phyloP scores from a whole-genome alignment of 2,329 filamentous ascomycete genomes.

The Ceratocystis cubensis region DNA sequence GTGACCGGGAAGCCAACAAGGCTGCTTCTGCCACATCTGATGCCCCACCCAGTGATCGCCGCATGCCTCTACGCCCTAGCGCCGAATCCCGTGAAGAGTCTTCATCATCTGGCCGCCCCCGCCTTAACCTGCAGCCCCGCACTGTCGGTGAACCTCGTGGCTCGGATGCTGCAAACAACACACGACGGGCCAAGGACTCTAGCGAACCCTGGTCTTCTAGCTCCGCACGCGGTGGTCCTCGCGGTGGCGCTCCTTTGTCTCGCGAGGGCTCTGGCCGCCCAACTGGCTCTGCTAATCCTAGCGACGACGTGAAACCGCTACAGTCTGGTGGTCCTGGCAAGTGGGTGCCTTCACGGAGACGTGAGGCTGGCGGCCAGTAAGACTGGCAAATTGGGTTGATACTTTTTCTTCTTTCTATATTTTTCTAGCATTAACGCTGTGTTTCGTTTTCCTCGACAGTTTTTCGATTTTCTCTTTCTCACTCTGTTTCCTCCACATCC shows the following conservation, averaged over 20 bases:
- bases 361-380: background rate
- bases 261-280: conserved; percentile 41
- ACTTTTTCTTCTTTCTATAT: conserved; percentile 23
- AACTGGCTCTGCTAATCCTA: conserved; percentile 21
- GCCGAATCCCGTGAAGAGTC: background rate
- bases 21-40: conserved; percentile 26
- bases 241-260: conserved; percentile 82
- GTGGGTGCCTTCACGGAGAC: conserved; percentile 33
- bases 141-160: conserved; percentile 35
- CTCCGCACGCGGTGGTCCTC: conserved; percentile 76
- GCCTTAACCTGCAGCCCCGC: conserved; percentile 44
- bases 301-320: conserved; percentile 33
- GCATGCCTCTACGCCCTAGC: conserved; percentile 17
- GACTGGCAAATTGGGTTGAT: conserved; percentile 11
- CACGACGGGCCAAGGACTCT: conserved; percentile 61
- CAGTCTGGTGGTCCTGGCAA: conserved; percentile 44
- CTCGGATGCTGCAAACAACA: conserved; percentile 45
- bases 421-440: conserved; percentile 23
- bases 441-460: conserved; percentile 20
- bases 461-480: conserved; percentile 12
- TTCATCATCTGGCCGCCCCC: conserved; percentile 37
- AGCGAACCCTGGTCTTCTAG: conserved; percentile 77
- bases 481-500: conserved; percentile 8
- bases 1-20: conserved; percentile 31
- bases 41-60: conserved; percentile 23